Evolutionary conservation across 768 basidiomycete genomes (phyloP), one percentile per base, ranked within the genome.

Genomic region (Termitomyces sp.): DNA sequence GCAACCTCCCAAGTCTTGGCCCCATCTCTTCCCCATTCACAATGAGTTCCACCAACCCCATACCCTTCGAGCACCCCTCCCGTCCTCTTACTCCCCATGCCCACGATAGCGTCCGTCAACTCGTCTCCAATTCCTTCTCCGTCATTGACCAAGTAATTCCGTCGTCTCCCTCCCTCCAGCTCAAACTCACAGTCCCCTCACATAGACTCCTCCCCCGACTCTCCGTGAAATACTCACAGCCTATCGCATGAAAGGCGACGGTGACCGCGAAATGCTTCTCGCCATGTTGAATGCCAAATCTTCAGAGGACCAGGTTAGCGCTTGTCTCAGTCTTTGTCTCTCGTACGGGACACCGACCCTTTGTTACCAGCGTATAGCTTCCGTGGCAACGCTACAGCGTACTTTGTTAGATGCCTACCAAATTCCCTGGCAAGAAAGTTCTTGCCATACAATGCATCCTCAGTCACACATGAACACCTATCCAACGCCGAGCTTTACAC

Each of bases 281-380:
- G 84, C 92, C 63, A 90, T 97, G 81, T 78, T 97, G 51, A 92
- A 89, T 59, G 93, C 94, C 67, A 97, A 97, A 77, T 82, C 86
- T 47, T 88, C 94, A 13, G 94, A 97, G 70, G 94, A 97, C 68
- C 90, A 96, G 82, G 92, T 92, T 62, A 42, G 83, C 66, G 53
- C 52, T 33, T 41, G 20, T 51, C 50, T 51, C 28, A 47, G 37
- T 28, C 22, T 26, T 36, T n/a, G n/a, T 36, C 15, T 46, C 26
- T 12, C 10, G 8, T 29, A 4, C 55, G 24, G 26, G 47, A 51
- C 24, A 54, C 48, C 60, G 34, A 51, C 51, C 57, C 13, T 34
- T 46, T 45, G 20, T 26, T 22, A n/a, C 37, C 46, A 92, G 88
- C 85, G 90, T 51, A 73, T 90, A 48, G 86, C 90, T 16, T 83